A percentile compares a stretch with the other conserved stretches of the same genome.
Evolutionary conservation across 208 protist genomes (phyloP).

Genomic region (Herpetomonas samuelpessoai): DNA sequence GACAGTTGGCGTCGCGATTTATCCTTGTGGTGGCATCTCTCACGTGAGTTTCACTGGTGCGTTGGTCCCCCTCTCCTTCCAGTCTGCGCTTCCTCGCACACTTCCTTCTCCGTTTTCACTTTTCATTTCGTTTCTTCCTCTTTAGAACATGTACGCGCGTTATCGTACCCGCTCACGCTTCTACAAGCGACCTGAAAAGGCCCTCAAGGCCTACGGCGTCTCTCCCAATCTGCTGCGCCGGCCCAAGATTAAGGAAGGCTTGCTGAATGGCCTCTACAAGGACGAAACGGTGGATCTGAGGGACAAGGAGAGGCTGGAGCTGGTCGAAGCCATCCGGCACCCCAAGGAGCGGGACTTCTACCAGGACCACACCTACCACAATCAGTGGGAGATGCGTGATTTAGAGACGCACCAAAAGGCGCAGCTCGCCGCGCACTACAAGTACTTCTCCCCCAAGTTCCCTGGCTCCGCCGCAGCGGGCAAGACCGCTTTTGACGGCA

Average conservation of each 20-base stretch:
- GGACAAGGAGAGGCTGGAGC: conserved; percentile 70
- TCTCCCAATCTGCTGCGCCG: conserved; percentile 58
- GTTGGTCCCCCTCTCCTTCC: no score
- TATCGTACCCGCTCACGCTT: conserved; percentile 81
- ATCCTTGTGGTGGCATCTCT: no score
- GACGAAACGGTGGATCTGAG: conserved; percentile 79
- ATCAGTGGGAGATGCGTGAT: conserved; percentile 81
- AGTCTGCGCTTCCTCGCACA: neutral
- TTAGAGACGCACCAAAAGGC: conserved; percentile 65
- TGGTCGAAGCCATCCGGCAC: conserved; percentile 81
- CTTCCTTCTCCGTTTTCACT: neutral
- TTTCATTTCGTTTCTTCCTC: neutral
- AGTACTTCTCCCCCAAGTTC: conserved; percentile 63
- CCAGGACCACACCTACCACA: conserved; percentile 92
- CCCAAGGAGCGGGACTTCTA: conserved; percentile 89
- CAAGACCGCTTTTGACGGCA: no score
- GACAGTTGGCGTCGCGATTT: no score
- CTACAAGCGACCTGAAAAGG: conserved; percentile 59
- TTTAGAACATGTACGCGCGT: conserved; percentile 69
- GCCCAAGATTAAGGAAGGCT: conserved; percentile 61
- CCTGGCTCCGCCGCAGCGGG: conserved; percentile 18
- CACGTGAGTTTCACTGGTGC: no score
- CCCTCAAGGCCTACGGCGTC: conserved; percentile 69
- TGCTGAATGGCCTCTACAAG: conserved; percentile 65
- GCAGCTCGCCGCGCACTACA: conserved; percentile 53